Percentiles rank a stretch among this genome's conserved stretches.
Conservation (phyloP, 2,329 filamentous ascomycete genomes). For the Claviceps sorghi region DNA sequence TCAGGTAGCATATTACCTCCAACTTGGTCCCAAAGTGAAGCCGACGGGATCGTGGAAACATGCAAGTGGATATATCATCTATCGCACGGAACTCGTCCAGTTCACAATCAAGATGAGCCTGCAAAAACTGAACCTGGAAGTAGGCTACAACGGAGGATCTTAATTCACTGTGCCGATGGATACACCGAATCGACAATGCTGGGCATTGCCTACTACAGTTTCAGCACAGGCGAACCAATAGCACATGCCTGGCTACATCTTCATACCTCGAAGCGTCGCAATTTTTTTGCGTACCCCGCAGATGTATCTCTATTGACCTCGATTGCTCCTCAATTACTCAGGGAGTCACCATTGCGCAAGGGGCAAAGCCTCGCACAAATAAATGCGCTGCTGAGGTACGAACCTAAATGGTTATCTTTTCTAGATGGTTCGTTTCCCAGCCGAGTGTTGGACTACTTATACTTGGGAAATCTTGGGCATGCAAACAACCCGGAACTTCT, state of each 20-base stretch:
- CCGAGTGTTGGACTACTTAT: slow-evolving; percentile 83
- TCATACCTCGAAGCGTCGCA: slow-evolving; percentile 66
- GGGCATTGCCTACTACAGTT: slow-evolving; percentile 85
- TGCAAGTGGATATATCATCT: slow-evolving; percentile 84
- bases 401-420: slow-evolving; percentile 67
- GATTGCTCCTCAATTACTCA: slow-evolving; percentile 61
- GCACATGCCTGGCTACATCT: slow-evolving; percentile 79
- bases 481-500: slow-evolving; percentile 87
- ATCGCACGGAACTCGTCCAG: slow-evolving; percentile 46
- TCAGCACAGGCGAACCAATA: slow-evolving; percentile 65
- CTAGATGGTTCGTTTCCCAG: slow-evolving; percentile 88
- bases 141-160: slow-evolving; percentile 46
- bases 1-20: slow-evolving; percentile 85
- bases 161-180: slow-evolving; percentile 89
- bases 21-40: slow-evolving; percentile 68
- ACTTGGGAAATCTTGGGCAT: slow-evolving; percentile 82
- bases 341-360: slow-evolving; percentile 45
- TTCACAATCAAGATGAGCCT: slow-evolving; percentile 14
- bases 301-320: slow-evolving; percentile 72
- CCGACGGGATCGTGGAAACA: slow-evolving; percentile 70
- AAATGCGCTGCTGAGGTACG: slow-evolving; percentile 35
- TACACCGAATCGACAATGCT: slow-evolving; percentile 91
- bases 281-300: slow-evolving; percentile 91
- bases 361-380: slow-evolving; percentile 38
- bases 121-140: slow-evolving; percentile 7